These are phyloP conservation scores for Thermothielavioides terrestris DNA, from an alignment of 495 filamentous ascomycete genomes.

Conservation along the genomic window DNA sequence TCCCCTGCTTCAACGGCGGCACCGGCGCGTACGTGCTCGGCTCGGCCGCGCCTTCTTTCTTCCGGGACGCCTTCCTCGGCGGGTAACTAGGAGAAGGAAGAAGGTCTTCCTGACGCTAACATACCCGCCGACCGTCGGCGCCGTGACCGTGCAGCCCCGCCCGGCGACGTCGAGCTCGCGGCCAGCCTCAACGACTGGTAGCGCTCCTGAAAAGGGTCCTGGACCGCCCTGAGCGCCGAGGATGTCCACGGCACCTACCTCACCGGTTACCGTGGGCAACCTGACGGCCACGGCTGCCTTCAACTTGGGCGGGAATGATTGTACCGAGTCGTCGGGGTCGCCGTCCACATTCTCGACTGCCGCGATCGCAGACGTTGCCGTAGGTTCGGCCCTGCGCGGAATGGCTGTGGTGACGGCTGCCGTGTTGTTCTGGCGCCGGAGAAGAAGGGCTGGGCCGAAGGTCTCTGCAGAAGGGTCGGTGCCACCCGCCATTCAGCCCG, in stretches of 20 bases:
- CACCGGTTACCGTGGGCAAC: neutral
- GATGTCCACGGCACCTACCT: no score
- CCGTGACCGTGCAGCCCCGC: neutral
- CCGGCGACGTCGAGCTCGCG: neutral
- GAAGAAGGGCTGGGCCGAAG: no score
- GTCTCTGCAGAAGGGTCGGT: no score
- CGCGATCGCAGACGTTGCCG: neutral
- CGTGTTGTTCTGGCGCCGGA: neutral
- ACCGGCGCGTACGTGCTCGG: neutral
- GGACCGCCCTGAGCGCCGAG: neutral
- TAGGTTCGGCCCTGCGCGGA: neutral
- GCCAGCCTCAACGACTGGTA: neutral
- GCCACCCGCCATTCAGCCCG: no score
- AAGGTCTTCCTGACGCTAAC: neutral
- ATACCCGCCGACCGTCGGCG: neutral
- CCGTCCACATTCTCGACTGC: neutral
- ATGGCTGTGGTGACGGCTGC: neutral
- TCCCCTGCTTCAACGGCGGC: slow-evolving; percentile 2
- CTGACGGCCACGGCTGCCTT: no score
- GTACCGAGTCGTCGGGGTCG: neutral
- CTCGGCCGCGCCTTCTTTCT: neutral
- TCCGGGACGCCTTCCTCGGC: slow-evolving; percentile 7
- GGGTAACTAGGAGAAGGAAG: neutral
- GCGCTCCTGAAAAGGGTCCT: slow-evolving; percentile 2
- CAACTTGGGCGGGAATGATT: neutral